Percentiles rank a stretch among this genome's conserved stretches.
These are phyloP conservation scores for Leptographium galeiforme DNA, from an alignment of 2,329 filamentous ascomycete species.

Conservation along the genomic window DNA sequence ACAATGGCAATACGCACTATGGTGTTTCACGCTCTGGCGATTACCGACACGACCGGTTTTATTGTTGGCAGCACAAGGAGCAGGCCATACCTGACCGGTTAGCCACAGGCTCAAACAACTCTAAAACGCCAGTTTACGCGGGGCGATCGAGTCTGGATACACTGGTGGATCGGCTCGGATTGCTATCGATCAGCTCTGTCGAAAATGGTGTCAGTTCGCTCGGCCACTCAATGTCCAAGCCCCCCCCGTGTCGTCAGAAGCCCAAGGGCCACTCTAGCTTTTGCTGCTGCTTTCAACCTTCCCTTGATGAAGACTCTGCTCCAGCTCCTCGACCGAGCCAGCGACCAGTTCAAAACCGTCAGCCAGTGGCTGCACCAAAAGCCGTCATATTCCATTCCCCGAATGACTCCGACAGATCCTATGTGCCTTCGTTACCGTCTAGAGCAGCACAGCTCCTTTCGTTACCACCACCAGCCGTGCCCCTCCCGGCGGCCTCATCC, in stretches of 20 bases:
- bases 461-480: constrained; percentile 55
- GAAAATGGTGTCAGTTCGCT: constrained; percentile 14
- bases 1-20: constrained; percentile 4
- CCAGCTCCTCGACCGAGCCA: constrained; percentile 31
- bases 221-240: constrained; percentile 13
- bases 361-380: neutral
- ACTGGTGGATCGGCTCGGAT: constrained; percentile 63
- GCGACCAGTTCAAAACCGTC: constrained; percentile 22
- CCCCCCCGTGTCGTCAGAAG: neutral
- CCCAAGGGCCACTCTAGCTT: constrained; percentile 21
- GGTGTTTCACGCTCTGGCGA: constrained; percentile 29
- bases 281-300: constrained; percentile 41
- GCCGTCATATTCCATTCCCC: constrained; percentile 7
- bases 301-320: constrained; percentile 27
- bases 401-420: neutral
- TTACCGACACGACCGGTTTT: constrained; percentile 48
- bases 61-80: constrained; percentile 93
- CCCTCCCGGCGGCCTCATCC: constrained; percentile 53
- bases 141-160: constrained; percentile 74
- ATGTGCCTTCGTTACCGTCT: constrained; percentile 13
- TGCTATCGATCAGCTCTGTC: constrained; percentile 43
- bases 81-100: constrained; percentile 47
- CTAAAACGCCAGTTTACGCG: constrained; percentile 41
- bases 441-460: constrained; percentile 38
- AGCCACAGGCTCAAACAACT: constrained; percentile 28